Evolutionary conservation across 2,329 filamentous ascomycete genomes (phyloP).

Genomic region (Fusarium concolor): DNA sequence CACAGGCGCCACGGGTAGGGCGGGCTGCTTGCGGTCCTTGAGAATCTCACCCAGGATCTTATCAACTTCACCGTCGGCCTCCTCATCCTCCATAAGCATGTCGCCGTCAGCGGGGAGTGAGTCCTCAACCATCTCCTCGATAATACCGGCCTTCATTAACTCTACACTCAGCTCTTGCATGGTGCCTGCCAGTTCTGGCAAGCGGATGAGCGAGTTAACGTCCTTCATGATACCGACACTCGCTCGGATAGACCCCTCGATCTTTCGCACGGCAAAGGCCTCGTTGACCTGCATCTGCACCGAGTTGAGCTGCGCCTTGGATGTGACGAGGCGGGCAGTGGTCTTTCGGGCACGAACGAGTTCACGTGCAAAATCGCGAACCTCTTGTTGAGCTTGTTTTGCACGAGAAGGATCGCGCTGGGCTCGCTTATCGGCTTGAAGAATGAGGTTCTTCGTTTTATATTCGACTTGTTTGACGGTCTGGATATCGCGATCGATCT

Average conservation of each 20-base stretch:
- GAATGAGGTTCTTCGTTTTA: slow-evolving; percentile 87
- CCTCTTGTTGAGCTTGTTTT: slow-evolving; percentile 83
- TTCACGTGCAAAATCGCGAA: slow-evolving; percentile 88
- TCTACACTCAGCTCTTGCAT: slow-evolving; percentile 91
- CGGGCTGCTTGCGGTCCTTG: slow-evolving; percentile 78
- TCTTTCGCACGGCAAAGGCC: slow-evolving; percentile 94
- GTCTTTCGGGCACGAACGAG: slow-evolving; percentile 86
- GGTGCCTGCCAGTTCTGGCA: slow-evolving; percentile 87
- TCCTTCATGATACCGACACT: slow-evolving; percentile 97
- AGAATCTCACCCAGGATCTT: slow-evolving; percentile 93
- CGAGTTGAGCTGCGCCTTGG: slow-evolving; percentile 89
- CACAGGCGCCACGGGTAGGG: slow-evolving; percentile 66
- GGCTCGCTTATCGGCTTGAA: slow-evolving; percentile 83
- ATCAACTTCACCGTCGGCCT: slow-evolving; percentile 85
- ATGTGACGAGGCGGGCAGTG: slow-evolving; percentile 78
- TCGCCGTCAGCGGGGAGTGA: slow-evolving; percentile 80
- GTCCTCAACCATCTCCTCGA: slow-evolving; percentile 97
- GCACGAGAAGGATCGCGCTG: slow-evolving; percentile 83
- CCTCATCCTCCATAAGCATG: slow-evolving; percentile 79
- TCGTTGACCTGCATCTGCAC: slow-evolving; percentile 99
- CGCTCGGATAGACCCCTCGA: slow-evolving; percentile 89
- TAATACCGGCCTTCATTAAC: slow-evolving; percentile 93
- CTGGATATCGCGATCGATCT: slow-evolving; percentile 92
- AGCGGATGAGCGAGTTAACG: slow-evolving; percentile 84
- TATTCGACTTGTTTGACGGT: slow-evolving; percentile 81